These are phyloP conservation scores for Aristolochia fimbriata DNA, from an alignment of 164 flowering plant genomes.

Conservation along the genomic window DNA sequence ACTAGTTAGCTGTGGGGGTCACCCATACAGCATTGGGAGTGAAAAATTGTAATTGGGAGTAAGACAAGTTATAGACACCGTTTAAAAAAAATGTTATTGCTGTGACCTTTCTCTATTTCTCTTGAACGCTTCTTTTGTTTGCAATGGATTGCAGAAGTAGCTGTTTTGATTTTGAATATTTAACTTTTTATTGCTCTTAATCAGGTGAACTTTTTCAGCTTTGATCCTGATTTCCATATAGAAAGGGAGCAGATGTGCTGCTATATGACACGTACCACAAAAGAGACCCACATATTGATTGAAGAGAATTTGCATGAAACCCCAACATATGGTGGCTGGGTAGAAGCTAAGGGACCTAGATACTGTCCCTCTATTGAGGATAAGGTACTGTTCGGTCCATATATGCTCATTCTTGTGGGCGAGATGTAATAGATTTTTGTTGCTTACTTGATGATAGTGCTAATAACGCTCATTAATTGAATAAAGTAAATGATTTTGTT, in stretches of 20 bases:
- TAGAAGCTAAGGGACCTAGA: slow-evolving; percentile 95
- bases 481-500: not conserved
- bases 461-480: not conserved
- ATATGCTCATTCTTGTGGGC: no score
- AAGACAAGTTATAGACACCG: no score
- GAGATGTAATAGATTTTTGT: not conserved
- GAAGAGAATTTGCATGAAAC: slow-evolving; percentile 94
- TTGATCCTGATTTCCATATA: slow-evolving; percentile 82
- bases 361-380: slow-evolving; percentile 99
- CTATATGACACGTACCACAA: slow-evolving; percentile 86
- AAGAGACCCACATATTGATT: slow-evolving; percentile 68
- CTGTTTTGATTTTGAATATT: no score
- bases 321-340: slow-evolving; percentile 99
- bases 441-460: not conserved
- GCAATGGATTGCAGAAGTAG: no score
- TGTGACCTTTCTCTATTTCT: no score
- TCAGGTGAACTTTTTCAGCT: slow-evolving; percentile 92
- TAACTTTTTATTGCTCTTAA: no score
- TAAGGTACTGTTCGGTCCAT: slow-evolving; percentile 39
- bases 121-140: no score
- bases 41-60: no score
- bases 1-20: no score
- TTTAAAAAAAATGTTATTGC: no score
- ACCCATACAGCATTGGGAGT: no score
- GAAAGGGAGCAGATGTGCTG: slow-evolving; percentile 97